phyloP scores from a whole-genome alignment of 495 filamentous ascomycete genomes.

The Penicillium argentinense region DNA sequence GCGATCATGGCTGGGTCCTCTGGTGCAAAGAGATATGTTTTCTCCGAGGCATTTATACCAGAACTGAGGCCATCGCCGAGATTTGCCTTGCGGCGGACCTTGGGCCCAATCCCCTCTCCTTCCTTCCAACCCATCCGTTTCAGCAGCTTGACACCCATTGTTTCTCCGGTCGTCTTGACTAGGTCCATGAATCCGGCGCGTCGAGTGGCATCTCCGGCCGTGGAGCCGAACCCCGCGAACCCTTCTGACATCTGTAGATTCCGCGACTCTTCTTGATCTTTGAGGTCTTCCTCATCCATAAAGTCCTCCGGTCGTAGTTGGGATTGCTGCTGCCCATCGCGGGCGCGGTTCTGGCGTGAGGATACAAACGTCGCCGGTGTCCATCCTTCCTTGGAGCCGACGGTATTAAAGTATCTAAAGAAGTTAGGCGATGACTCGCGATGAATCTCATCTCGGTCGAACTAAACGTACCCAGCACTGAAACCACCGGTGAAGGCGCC shows the following conservation, averaged over 20 bases:
- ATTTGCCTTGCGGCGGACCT: constrained; percentile 72
- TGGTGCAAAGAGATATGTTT: constrained; percentile 83
- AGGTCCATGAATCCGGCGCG: constrained; percentile 70
- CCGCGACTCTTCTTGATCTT: constrained; percentile 77
- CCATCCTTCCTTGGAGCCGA: constrained; percentile 98
- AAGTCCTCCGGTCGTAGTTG: constrained; percentile 83
- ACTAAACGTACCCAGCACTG: constrained; percentile 76
- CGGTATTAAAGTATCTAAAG: constrained; percentile 90
- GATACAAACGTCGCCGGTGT: constrained; percentile 88
- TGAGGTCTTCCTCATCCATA: constrained; percentile 97
- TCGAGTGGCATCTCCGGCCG: constrained; percentile 53
- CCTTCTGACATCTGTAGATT: constrained; percentile 67
- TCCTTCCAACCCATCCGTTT: constrained; percentile 96
- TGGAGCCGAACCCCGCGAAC: constrained; percentile 77
- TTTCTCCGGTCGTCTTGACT: constrained; percentile 73
- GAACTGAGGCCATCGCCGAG: constrained; percentile 51
- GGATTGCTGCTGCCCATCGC: constrained; percentile 54
- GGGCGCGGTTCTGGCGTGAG: constrained; percentile 75
- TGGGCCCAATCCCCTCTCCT: constrained; percentile 90
- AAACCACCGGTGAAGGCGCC: constrained; percentile 97
- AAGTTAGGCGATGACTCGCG: constrained; percentile 6
- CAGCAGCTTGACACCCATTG: constrained; percentile 83
- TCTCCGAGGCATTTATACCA: constrained; percentile 35
- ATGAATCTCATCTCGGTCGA: background rate
- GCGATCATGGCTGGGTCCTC: constrained; percentile 75